Conservation (phyloP, 768 basidiomycete genomes). For the Kwoniella sp. region DNA sequence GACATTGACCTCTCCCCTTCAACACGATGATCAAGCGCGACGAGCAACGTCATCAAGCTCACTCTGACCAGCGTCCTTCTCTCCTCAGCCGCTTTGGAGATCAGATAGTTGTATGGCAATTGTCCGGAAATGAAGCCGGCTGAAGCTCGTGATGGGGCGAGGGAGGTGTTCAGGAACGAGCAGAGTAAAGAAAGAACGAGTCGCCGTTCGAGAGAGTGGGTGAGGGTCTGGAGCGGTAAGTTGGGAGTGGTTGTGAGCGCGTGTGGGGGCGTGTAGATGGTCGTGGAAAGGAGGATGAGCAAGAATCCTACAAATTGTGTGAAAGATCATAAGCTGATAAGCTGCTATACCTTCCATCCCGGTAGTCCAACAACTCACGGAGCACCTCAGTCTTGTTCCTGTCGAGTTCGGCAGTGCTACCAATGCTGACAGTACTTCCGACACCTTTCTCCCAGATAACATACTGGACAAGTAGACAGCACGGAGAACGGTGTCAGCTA, state of each 20-base stretch:
- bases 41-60: constrained; percentile 72
- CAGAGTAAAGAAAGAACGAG: constrained; percentile 88
- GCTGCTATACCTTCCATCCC: background rate
- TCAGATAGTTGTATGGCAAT: constrained; percentile 84
- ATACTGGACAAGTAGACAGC: constrained; percentile 36
- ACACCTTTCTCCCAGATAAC: constrained; percentile 83
- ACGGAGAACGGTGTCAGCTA: too few species aligned
- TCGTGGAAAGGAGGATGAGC: constrained; percentile 81
- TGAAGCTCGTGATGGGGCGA: constrained; percentile 36
- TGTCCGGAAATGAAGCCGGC: constrained; percentile 57
- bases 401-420: constrained; percentile 66
- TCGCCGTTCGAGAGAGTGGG: constrained; percentile 65
- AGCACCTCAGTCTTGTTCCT: constrained; percentile 85
- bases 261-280: constrained; percentile 78
- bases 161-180: constrained; percentile 83
- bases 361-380: constrained; percentile 57
- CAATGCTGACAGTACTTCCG: constrained; percentile 78
- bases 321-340: background rate
- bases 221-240: constrained; percentile 74
- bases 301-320: constrained; percentile 61
- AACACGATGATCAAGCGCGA: constrained; percentile 52
- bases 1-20: constrained; percentile 18
- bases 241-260: constrained; percentile 70
- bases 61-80: constrained; percentile 70
- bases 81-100: constrained; percentile 81